Evolutionary conservation across 2,329 filamentous ascomycete genomes (phyloP), one percentile per base, ranked within the genome.

Genomic region (Clarireedia sp.): DNA sequence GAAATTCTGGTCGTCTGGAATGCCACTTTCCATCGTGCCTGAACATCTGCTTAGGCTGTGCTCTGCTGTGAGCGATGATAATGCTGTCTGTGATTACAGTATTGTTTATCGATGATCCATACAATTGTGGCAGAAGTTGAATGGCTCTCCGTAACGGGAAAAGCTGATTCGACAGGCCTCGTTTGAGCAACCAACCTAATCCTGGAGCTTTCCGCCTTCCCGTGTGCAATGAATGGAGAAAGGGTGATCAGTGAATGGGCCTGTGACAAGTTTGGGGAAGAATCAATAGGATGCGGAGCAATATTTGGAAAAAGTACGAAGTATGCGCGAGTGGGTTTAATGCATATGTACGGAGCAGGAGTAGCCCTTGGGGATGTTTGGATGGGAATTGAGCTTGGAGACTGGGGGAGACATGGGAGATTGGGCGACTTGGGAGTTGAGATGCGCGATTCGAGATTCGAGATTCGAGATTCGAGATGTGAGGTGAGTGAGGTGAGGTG

Each of bases 1-100:
- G 57, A 66, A 67, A 55, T 68, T 67, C 61, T 67, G 65, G 60
- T 69, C 66, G 57, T 62, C 62, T 55, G 65, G 62, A 59, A 66
- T 66, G 56, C 56, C 62, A 57, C 57, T 60, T 50, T 68, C 66
- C 67, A 68, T 68, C 50, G 54, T 66, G 64, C 54, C 57, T 60
- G 57, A 55, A 66, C 66, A 68, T 68, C 62, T 59, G 48, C 48
- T 49, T 48, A 54, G 48, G 52, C 52, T 21, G 52, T 54, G 45
- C 52, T 54, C 36, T 33, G 6, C 38, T 50, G 8, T 43, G 48
- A 48, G 48, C 43, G 40, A 45, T 51, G 56, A 21, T 21, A 46
- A 47, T 50, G 51, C 36, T 50, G 45, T 26, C 24, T 26, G 24
- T 26, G 24, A 26, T 54, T 45, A n/a, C n/a, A n/a, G n/a, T n/a